Evolutionary conservation across 805 yeast genomes (phyloP), one percentile per base, ranked within the genome.

Genomic region (Yamadazyma paraphyllophila): DNA sequence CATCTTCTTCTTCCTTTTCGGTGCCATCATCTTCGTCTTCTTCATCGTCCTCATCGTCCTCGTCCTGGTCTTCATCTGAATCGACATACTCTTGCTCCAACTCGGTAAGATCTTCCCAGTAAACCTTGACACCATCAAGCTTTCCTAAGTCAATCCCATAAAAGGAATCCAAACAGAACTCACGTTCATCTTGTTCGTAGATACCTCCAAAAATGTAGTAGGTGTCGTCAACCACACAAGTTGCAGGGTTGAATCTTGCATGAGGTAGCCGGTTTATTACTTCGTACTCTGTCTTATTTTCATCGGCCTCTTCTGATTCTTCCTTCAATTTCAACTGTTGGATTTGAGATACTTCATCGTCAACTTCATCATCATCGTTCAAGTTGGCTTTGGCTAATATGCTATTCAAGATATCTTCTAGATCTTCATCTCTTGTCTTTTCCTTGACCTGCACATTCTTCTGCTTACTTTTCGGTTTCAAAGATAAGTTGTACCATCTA

Each of bases 201-300:
- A 83, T 79, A 55, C 98, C 99, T 17, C 97, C 96, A 60, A 78
- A 90, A 8, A 94, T 85, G 64, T 82, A 92, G 47, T 90, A 71
- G 0, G 76, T 77, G 60, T 92, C 98, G 55, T 86, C 96, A 32
- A 85, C 81, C 1, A 92, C 96, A 46, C 95, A 83, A 3, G 89
- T 80, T 2, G 91, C 69, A 2, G 96, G 82, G 60, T 92, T 92
- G 69, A 90, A 92, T 56, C 98, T 74, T 1, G 91, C 80, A 59
- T 92, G 97, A 2, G 98, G 98, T 44, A 88, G 65, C 53, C 77
- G 80, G 47, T 72, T 76, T 50, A 80, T 65, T 0, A 83, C 59
- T 2, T 83, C 82, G 53, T 81, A 81, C 51, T 77, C 82, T 25
- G 66, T 69, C n/a, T 55, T 59, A 2, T 62, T 57, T 5, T 59